Percentiles rank a stretch among this genome's conserved stretches.
Conservation (phyloP, 495 filamentous ascomycete species). For the Aspergillus taichungensis region DNA sequence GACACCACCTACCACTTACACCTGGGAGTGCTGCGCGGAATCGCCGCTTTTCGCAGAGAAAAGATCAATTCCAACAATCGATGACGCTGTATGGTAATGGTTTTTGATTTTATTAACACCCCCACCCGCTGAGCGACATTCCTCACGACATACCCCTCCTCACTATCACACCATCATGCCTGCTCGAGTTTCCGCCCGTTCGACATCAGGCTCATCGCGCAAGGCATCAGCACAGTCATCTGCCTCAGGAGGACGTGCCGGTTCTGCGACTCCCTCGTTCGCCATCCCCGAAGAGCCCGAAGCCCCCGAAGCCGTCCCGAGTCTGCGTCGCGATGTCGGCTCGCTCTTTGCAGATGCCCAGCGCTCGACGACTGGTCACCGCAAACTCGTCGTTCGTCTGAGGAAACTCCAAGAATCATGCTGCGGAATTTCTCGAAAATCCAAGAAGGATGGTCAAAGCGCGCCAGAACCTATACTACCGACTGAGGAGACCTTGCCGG, state of each 20-base stretch:
- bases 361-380: conserved; percentile 74
- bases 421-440: conserved; percentile 60
- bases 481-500: conserved; percentile 53
- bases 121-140: conserved; percentile 36
- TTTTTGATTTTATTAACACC: conserved; percentile 9
- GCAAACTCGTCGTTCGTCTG: conserved; percentile 78
- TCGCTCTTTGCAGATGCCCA: conserved; percentile 81
- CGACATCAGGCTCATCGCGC: conserved; percentile 44
- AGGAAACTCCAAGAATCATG: conserved; percentile 84
- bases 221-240: conserved; percentile 49
- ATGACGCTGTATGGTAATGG: background rate
- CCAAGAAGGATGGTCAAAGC: conserved; percentile 33
- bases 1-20: too few relatives aligned
- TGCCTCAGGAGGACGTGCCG: conserved; percentile 49
- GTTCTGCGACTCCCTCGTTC: conserved; percentile 50
- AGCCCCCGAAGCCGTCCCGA: conserved; percentile 44
- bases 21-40: too few relatives aligned
- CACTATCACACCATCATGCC: conserved; percentile 44
- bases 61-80: background rate
- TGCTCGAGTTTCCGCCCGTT: conserved; percentile 49
- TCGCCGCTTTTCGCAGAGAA: too few relatives aligned
- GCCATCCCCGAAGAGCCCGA: conserved; percentile 65
- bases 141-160: conserved; percentile 25
- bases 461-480: conserved; percentile 34
- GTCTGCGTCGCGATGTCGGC: conserved; percentile 67